phyloP scores from a whole-genome alignment of 2,329 filamentous ascomycete genomes.

The Metarhizium brunneum region DNA sequence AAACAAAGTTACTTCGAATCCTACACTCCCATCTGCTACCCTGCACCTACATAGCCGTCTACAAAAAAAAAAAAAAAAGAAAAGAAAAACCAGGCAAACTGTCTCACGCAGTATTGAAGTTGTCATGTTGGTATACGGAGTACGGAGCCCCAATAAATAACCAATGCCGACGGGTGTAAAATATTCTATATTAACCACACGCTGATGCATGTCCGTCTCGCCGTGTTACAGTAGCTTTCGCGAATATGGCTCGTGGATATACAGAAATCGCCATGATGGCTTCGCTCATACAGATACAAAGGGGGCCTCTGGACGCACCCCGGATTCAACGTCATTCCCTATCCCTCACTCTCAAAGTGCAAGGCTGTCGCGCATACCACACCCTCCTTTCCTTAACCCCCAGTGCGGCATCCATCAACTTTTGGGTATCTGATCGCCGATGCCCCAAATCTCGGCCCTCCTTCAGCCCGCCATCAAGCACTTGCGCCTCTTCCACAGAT shows the following conservation, averaged over 20 bases:
- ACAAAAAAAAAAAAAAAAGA: too few species aligned
- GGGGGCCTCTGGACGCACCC: neutral
- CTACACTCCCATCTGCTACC: too few species aligned
- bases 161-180: too few species aligned
- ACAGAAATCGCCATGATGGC: neutral
- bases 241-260: neutral
- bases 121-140: too few species aligned
- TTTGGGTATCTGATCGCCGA: conserved; percentile 43
- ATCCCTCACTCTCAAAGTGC: conserved; percentile 37
- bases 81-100: too few species aligned
- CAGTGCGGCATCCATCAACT: conserved; percentile 48
- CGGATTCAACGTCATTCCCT: neutral
- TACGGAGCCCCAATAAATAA: too few species aligned
- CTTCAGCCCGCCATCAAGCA: conserved; percentile 32
- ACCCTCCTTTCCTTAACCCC: conserved; percentile 52
- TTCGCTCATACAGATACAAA: neutral
- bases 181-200: too few species aligned
- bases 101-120: too few species aligned
- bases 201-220: too few species aligned
- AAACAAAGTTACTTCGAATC: too few species aligned
- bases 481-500: conserved; percentile 68
- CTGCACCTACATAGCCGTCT: too few species aligned
- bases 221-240: neutral
- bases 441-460: conserved; percentile 17
- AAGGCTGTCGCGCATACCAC: conserved; percentile 54